These are phyloP conservation scores for Nothophoma quercina DNA, from an alignment of 2,329 filamentous ascomycete species.

Conservation along the genomic window DNA sequence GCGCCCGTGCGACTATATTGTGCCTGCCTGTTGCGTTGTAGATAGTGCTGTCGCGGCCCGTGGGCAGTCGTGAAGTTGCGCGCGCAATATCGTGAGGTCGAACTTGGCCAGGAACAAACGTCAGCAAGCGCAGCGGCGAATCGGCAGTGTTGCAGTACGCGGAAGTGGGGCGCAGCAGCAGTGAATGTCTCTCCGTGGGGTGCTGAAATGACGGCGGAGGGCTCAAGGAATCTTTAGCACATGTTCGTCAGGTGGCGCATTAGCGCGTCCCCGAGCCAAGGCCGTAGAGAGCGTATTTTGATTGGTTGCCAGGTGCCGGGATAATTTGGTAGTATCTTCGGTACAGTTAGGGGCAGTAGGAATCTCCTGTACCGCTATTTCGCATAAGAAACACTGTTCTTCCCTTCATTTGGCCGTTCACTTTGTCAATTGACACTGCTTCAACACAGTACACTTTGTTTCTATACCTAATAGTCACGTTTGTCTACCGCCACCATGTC, in stretches of 20 bases:
- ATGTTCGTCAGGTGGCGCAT: constrained; percentile 11
- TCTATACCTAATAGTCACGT: constrained; percentile 6
- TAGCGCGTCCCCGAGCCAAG: no score
- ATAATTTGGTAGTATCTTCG: constrained; percentile 13
- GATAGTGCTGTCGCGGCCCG: background rate
- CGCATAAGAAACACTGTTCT: constrained; percentile 22
- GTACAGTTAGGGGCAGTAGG: constrained; percentile 23
- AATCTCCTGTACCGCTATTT: constrained; percentile 41
- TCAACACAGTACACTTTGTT: constrained; percentile 17
- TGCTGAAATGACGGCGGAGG: constrained; percentile 11
- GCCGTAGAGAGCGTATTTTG: constrained; percentile 9
- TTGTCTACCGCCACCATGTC: constrained; percentile 55
- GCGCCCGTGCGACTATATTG: constrained; percentile 5
- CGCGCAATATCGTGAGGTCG: background rate
- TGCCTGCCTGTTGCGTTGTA: constrained; percentile 6
- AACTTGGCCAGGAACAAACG: background rate
- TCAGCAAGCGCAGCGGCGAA: background rate
- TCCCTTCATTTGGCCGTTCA: constrained; percentile 24
- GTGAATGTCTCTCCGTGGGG: constrained; percentile 15
- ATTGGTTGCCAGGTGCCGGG: constrained; percentile 8
- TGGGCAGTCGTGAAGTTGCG: background rate
- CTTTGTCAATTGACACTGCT: constrained; percentile 27
- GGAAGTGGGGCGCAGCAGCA: constrained; percentile 14
- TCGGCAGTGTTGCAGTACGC: constrained; percentile 13
- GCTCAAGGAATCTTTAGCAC: constrained; percentile 3